A percentile compares a stretch with the other conserved stretches of the same genome.
Evolutionary conservation across 345 rosid genomes (phyloP).

Genomic region (Boechera divaricarpa): DNA sequence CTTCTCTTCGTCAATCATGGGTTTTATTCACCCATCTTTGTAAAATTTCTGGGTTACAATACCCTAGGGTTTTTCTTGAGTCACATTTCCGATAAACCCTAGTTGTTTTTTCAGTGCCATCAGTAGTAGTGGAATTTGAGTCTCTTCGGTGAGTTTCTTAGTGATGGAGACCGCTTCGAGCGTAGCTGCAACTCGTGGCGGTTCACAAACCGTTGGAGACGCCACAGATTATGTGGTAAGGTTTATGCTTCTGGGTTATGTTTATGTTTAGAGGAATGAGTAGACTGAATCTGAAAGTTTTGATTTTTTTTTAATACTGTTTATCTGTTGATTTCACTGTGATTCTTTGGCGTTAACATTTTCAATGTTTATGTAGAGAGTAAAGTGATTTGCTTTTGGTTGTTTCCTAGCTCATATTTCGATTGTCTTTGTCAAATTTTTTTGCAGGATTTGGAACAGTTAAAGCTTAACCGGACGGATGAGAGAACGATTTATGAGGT

Average conservation of each 20-base stretch:
- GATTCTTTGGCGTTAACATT: neutral
- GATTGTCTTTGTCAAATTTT: slow-evolving; percentile 9
- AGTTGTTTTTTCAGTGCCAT: slow-evolving; percentile 33
- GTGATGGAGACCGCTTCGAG: slow-evolving; percentile 80
- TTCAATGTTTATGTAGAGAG: neutral
- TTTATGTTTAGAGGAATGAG: slow-evolving; percentile 1
- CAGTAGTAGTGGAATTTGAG: slow-evolving; percentile 34
- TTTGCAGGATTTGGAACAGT: slow-evolving; percentile 59
- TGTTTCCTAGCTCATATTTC: neutral
- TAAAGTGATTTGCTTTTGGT: neutral
- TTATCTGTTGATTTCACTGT: neutral
- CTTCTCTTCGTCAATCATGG: slow-evolving; percentile 7
- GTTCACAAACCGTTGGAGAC: slow-evolving; percentile 65
- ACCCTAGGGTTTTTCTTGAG: slow-evolving; percentile 41
- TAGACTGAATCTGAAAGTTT: slow-evolving; percentile 15
- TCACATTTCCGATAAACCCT: slow-evolving; percentile 40
- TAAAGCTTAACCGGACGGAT: slow-evolving; percentile 63
- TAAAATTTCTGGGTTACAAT: neutral
- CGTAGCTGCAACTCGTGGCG: slow-evolving; percentile 66
- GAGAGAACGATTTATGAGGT: slow-evolving; percentile 87
- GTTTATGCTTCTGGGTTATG: slow-evolving; percentile 9
- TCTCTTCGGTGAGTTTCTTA: slow-evolving; percentile 31
- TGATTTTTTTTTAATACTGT: neutral
- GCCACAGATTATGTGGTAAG: slow-evolving; percentile 60
- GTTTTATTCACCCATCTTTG: neutral